Percentiles rank a stretch among this genome's conserved stretches.
These are phyloP conservation scores for Terana coerulea DNA, from an alignment of 768 basidiomycete genomes.

Conservation along the genomic window DNA sequence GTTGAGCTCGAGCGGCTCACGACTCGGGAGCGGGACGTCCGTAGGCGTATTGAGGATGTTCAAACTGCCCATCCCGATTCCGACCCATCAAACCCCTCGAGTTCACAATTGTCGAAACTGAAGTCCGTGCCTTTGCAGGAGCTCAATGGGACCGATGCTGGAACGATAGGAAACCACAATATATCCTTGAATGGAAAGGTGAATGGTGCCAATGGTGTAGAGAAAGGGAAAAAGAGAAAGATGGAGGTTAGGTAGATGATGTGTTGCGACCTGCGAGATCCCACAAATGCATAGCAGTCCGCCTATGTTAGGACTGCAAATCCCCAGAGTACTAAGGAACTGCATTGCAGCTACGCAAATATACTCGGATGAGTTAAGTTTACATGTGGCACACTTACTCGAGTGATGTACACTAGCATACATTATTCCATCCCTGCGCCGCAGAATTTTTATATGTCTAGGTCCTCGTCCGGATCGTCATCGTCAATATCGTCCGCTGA, in stretches of 20 bases:
- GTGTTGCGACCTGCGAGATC: no score
- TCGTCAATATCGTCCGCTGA: slow-evolving; percentile 94
- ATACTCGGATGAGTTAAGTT: no score
- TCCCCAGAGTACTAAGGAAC: not conserved
- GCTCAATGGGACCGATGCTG: no score
- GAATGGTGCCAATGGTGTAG: slow-evolving; percentile 20
- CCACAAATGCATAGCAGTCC: no score
- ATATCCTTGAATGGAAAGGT: slow-evolving; percentile 32
- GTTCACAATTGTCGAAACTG: no score
- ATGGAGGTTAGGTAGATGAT: slow-evolving; percentile 33
- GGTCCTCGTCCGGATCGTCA: slow-evolving; percentile 84
- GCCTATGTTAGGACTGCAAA: no score
- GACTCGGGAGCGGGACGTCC: slow-evolving; percentile 72
- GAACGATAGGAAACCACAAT: no score
- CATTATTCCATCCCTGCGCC: not conserved
- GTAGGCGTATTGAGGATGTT: slow-evolving; percentile 73
- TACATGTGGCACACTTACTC: no score
- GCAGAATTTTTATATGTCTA: slow-evolving; percentile 7
- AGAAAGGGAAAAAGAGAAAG: slow-evolving; percentile 53
- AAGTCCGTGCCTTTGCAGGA: no score
- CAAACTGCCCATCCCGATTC: slow-evolving; percentile 4
- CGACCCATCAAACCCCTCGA: no score
- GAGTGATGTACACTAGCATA: no score
- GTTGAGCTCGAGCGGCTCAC: slow-evolving; percentile 64
- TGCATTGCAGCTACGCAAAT: no score